phyloP scores from a whole-genome alignment of 2,329 filamentous ascomycete species.

The Diaporthe helianthi region DNA sequence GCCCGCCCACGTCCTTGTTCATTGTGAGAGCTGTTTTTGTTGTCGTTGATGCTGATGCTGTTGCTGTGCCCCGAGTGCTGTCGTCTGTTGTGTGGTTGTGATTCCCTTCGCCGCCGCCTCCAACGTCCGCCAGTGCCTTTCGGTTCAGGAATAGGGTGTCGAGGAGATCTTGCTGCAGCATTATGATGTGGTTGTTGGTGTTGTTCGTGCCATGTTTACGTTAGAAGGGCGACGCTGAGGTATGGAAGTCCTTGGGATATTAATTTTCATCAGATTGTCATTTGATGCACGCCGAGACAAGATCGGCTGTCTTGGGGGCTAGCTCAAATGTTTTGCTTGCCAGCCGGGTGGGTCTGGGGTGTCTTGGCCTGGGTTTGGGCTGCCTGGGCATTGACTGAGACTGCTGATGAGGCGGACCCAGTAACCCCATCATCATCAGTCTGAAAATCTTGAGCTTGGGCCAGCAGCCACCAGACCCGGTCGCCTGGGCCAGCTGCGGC shows the following conservation, averaged over 20 bases:
- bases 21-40: neutral
- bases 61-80: neutral
- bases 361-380: neutral
- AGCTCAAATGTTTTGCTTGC: constrained; percentile 23
- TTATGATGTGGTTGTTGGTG: constrained; percentile 10
- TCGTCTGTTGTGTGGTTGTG: neutral
- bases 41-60: too few species aligned
- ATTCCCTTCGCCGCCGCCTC: neutral
- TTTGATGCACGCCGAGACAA: neutral
- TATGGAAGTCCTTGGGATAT: neutral
- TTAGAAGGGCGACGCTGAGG: neutral
- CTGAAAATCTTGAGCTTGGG: constrained; percentile 30
- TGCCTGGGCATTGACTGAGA: neutral
- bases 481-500: neutral
- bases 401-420: too few species aligned
- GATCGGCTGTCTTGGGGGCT: constrained; percentile 10
- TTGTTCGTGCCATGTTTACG: constrained; percentile 18
- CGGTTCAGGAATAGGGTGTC: constrained; percentile 33
- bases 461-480: constrained; percentile 29
- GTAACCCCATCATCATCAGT: too few species aligned
- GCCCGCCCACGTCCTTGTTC: neutral
- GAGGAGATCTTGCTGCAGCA: constrained; percentile 34
- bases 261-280: neutral
- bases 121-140: constrained; percentile 32
- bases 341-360: constrained; percentile 5